Evolutionary conservation across 345 rosid species (phyloP).

Genomic region (Fremontodendron californicum): DNA sequence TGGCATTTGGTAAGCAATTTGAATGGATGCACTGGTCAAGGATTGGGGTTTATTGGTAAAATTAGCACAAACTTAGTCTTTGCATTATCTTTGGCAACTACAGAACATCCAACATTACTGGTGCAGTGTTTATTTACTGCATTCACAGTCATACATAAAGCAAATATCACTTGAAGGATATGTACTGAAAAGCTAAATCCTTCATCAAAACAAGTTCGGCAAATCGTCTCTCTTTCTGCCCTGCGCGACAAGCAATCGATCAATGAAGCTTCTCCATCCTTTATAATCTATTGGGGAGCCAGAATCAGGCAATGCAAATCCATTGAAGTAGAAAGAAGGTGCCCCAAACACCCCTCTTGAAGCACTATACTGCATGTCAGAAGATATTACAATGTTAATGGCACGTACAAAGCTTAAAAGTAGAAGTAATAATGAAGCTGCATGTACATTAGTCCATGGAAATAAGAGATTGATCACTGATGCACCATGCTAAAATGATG

Average conservation of each 20-base stretch:
- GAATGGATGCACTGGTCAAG: not conserved
- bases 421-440: not conserved
- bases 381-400: not conserved
- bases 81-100: not conserved
- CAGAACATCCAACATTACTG: not conserved
- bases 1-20: not conserved
- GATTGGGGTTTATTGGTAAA: not conserved
- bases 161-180: not conserved
- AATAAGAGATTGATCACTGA: not conserved
- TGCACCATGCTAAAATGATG: not conserved
- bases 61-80: not conserved
- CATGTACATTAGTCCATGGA: not conserved
- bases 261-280: too few relatives aligned
- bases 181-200: not conserved
- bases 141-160: not conserved
- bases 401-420: not conserved
- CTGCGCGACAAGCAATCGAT: constrained; percentile 23
- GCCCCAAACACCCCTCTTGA: constrained; percentile 67
- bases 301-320: constrained; percentile 55
- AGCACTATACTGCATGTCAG: constrained; percentile 54
- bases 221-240: not conserved
- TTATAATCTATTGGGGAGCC: constrained; percentile 48
- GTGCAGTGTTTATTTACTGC: not conserved
- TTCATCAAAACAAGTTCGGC: not conserved
- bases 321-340: constrained; percentile 65